Base-by-base conservation (phyloP, 2,329 filamentous ascomycete genomes). In the Penicillium sp. region DNA sequence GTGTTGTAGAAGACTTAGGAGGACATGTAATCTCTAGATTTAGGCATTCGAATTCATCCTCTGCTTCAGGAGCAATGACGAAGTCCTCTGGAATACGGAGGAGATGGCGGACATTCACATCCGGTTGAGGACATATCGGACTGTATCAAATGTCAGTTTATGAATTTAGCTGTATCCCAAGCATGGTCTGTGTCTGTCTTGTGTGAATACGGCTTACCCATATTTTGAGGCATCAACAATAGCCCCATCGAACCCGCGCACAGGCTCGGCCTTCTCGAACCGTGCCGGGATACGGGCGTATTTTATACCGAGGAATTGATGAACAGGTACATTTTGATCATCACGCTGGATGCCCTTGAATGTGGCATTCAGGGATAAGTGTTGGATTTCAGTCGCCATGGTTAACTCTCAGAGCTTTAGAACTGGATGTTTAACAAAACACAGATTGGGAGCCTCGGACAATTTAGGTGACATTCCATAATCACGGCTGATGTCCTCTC, bases 41-140 rank as follows among this genome's bases (percentile, higher is more conserved):
- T 43, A 78, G 60, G 47, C 78, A 81, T 21, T 68, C 65, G 6
- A 80, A 76, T 59, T 81, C 79, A 50, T 79, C 75, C 57, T 79
- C 73, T 0, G 59, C 61, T 36, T 77, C 74, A 0, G 66, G 54
- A 9, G 55, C 59, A 29, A 73, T 68, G 1, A 45, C 50, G 25
- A 71, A 64, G 6, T 73, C 66, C 7, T 72, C 70, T 0, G 78
- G 78, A 1, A 79, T 71, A 8, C 78, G 77, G 23, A 80, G 62
- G n/a, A 80, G 62, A 58, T 79, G 74, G 1, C 77, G 72, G 0
- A 79, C 70, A 31, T 80, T 78, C 1, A 79, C 59, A 17, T 70
- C 57, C 2, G 68, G 66, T 48, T 80, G 78, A 3, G 78, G 78
- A 39, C 78, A 80, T 56, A 71, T 70, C 1, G 78, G 77, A 3